Percentiles rank a stretch among this genome's conserved stretches.
Conservation (phyloP, 2,329 filamentous ascomycete genomes). For the Arthrinium phaeospermum region DNA sequence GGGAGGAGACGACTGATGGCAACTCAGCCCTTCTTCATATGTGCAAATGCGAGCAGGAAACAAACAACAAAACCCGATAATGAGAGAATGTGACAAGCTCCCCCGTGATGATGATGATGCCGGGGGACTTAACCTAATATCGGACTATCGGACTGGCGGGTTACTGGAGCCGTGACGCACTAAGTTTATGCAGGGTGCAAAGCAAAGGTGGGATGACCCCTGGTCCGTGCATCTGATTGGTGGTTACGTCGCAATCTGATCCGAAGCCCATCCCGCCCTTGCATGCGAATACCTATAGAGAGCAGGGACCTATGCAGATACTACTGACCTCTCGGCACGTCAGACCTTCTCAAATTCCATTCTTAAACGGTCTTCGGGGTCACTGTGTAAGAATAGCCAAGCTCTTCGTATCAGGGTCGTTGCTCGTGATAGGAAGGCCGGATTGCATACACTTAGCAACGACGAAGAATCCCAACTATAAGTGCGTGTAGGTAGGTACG, state of each 20-base stretch:
- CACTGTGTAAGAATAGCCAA: neutral
- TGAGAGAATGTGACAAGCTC: neutral
- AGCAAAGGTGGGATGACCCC: neutral
- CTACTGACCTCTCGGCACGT: neutral
- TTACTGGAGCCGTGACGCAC: slow-evolving; percentile 3
- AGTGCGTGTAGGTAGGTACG: neutral
- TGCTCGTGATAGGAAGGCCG: neutral
- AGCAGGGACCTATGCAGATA: neutral
- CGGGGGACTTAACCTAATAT: neutral
- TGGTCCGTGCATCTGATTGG: slow-evolving; percentile 2
- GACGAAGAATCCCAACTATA: neutral
- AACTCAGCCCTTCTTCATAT: neutral
- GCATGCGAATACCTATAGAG: neutral
- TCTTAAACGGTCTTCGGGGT: neutral
- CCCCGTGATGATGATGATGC: neutral
- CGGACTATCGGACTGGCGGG: neutral
- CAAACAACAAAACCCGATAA: neutral
- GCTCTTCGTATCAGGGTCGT: neutral
- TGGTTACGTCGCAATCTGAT: neutral
- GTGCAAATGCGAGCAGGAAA: neutral
- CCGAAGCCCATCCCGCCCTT: neutral
- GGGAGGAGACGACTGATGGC: neutral
- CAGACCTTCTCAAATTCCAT: neutral
- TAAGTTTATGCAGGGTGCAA: slow-evolving; percentile 6
- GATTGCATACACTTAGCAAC: neutral